Conservation (phyloP, 306 rosid species). For the Vigna mungo region DNA sequence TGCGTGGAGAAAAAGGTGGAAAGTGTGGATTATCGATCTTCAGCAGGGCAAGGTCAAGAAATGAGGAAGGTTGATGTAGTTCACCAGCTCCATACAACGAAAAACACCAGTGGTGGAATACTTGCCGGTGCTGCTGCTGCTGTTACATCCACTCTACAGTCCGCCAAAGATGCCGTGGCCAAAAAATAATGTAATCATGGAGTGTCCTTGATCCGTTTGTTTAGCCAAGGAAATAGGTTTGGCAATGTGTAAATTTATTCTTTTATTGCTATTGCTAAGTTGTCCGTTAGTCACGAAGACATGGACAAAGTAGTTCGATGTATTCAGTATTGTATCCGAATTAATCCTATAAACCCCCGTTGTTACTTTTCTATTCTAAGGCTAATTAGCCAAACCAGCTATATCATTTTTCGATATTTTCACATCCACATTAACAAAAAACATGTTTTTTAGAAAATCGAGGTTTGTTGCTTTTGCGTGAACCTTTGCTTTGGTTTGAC, state of each 20-base stretch:
- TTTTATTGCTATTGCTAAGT: background rate
- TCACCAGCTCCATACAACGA: conserved; percentile 56
- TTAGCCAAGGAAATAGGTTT: conserved; percentile 19
- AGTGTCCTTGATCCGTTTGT: background rate
- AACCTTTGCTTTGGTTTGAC: conserved; percentile 35
- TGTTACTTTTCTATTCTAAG: background rate
- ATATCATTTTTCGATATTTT: background rate
- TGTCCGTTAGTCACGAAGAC: conserved; percentile 18
- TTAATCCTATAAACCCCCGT: background rate
- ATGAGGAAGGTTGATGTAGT: conserved; percentile 58
- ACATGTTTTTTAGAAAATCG: background rate
- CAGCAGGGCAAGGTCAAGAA: conserved; percentile 58
- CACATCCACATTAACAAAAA: background rate
- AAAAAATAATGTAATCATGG: conserved; percentile 34
- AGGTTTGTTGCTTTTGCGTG: background rate
- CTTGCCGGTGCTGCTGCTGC: conserved; percentile 63
- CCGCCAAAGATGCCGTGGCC: conserved; percentile 66
- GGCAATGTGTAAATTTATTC: conserved; percentile 1
- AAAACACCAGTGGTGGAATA: conserved; percentile 57
- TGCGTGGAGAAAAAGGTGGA: conserved; percentile 58
- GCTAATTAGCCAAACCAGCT: background rate
- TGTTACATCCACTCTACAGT: conserved; percentile 57
- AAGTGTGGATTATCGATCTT: conserved; percentile 57
- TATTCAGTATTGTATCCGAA: conserved; percentile 1
- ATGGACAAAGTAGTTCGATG: conserved; percentile 33